Evolutionary conservation across 768 basidiomycete species (phyloP), one percentile per base, ranked within the genome.

Genomic region (Russula sp.): DNA sequence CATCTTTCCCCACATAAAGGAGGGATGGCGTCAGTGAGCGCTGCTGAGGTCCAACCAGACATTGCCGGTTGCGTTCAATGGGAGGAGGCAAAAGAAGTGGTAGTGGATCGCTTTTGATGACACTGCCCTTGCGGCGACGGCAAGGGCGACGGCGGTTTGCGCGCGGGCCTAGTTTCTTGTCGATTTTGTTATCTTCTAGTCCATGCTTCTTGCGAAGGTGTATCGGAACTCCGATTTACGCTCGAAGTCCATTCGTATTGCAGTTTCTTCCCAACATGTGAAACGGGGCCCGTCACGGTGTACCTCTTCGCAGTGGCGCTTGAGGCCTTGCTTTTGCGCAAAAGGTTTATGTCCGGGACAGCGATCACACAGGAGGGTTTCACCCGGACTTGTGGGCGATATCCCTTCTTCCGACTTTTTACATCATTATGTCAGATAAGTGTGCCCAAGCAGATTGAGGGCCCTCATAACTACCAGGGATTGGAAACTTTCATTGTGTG

Each of bases 161-260:
- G n/a, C n/a, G n/a, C n/a, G n/a, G 1, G 3, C 16, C 44, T 16
- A 48, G 24, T 22, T 36, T 24, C 4, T n/a, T 24, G 4, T 55
- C 28, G 20, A 44, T 11, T 1, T 62, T 13, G 20, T 34, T 22
- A 3, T 62, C 46, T 13, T 36, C 36, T 13, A 28, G 44, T 44
- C 36, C 9, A 22, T 62, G 61, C 16, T 34, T 14, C 34, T 36
- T 24, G 6, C n/a, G n/a, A n/a, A 62, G 34, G 28, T 55, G 2
- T 54, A 48, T 3, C 16, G 2, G 54, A 30, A n/a, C n/a, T n/a
- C n/a, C n/a, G n/a, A 55, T 13, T 1, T 13, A 36, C 36, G 36
- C 18, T 44, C 20, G 53, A 34, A 26, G 13, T 24, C 61, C 53
- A 62, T 55, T 28, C 38, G 61, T 55, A 56, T 46, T 2, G 24